Conservation (phyloP, 2,329 filamentous ascomycete genomes). For the Lecanoromycetidae sp. region DNA sequence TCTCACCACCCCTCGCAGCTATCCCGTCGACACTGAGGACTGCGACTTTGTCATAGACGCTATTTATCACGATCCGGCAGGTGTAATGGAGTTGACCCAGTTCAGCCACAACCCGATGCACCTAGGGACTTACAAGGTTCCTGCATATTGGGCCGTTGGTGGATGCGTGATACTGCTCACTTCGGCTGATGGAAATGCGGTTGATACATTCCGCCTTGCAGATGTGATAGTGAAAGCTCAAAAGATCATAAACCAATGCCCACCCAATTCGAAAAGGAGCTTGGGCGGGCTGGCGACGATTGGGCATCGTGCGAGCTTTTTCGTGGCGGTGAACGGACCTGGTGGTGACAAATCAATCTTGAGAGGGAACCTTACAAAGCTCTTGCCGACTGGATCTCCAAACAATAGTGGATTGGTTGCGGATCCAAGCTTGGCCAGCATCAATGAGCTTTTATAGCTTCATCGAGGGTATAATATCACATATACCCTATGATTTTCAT, state of each 20-base stretch:
- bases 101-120: background rate
- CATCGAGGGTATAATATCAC: too few relatives aligned
- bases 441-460: too few relatives aligned
- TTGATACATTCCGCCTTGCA: background rate
- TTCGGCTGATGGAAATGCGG: background rate
- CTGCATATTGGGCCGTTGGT: background rate
- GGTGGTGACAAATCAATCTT: too few relatives aligned
- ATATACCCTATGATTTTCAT: too few relatives aligned
- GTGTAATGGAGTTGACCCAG: background rate
- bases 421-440: too few relatives aligned
- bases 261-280: background rate
- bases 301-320: background rate
- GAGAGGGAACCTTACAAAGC: too few relatives aligned
- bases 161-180: background rate
- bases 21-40: background rate
- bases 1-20: background rate
- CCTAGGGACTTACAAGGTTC: background rate
- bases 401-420: too few relatives aligned
- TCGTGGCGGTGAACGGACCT: constrained; percentile 4
- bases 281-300: background rate
- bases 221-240: background rate
- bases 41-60: background rate
- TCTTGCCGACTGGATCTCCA: too few relatives aligned
- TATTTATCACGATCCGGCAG: background rate
- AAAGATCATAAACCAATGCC: background rate